Conservation (phyloP, 2,329 filamentous ascomycete genomes). For the Colletotrichum gloeosporioides region DNA sequence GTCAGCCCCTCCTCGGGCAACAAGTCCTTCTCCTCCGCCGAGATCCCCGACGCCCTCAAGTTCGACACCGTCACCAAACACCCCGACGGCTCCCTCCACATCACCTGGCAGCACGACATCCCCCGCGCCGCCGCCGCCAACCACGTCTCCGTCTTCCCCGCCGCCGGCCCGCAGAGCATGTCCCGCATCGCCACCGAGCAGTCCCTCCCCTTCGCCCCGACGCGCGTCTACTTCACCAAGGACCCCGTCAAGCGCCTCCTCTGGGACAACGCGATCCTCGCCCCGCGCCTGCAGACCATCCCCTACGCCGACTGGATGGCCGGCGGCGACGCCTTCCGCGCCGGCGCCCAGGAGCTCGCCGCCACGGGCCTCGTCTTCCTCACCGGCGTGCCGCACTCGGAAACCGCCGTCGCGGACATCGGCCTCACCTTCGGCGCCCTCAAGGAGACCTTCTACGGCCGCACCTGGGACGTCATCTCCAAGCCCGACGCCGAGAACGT, state of each 20-base stretch:
- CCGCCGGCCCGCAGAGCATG: slow-evolving; percentile 27
- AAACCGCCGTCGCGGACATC: slow-evolving; percentile 70
- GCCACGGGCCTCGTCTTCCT: slow-evolving; percentile 79
- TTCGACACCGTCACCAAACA: slow-evolving; percentile 34
- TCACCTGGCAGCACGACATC: slow-evolving; percentile 65
- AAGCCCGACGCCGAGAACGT: slow-evolving; percentile 88
- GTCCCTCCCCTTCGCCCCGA: background rate
- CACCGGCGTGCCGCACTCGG: slow-evolving; percentile 72
- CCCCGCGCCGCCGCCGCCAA: slow-evolving; percentile 31
- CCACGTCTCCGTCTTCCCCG: slow-evolving; percentile 41
- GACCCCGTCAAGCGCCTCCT: slow-evolving; percentile 25
- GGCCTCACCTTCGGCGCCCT: slow-evolving; percentile 77
- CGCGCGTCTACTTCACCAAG: slow-evolving; percentile 18
- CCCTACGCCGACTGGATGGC: slow-evolving; percentile 76
- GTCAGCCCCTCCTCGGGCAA: slow-evolving; percentile 65
- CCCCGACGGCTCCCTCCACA: slow-evolving; percentile 48
- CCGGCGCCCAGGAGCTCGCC: slow-evolving; percentile 67
- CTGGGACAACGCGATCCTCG: slow-evolving; percentile 47
- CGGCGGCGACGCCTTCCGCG: slow-evolving; percentile 59
- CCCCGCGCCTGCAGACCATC: slow-evolving; percentile 58
- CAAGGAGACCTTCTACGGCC: slow-evolving; percentile 89
- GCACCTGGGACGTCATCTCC: slow-evolving; percentile 87
- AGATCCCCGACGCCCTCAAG: slow-evolving; percentile 40
- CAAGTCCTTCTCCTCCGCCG: slow-evolving; percentile 54
- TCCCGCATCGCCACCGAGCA: background rate